Percentiles rank a stretch among this genome's conserved stretches.
phyloP scores from a whole-genome alignment of 164 flowering plant species.

The Amborella trichopoda region DNA sequence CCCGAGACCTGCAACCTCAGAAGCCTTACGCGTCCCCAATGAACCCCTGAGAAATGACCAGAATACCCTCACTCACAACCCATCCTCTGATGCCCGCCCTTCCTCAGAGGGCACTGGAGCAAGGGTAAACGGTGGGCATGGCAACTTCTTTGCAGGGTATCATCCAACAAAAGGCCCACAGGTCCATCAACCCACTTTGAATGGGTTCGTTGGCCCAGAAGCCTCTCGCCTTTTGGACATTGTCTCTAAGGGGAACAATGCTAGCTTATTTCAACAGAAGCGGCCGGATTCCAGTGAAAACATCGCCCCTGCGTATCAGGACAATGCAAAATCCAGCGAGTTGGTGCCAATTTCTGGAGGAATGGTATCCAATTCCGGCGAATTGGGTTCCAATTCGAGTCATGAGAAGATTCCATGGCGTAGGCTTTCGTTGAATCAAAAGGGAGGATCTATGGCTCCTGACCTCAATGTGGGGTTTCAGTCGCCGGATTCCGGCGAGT shows the following conservation, averaged over 20 bases:
- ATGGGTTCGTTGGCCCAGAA: background rate
- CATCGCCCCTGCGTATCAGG: background rate
- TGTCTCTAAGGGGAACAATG: background rate
- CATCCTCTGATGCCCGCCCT: too few relatives aligned
- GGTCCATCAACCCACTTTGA: too few relatives aligned
- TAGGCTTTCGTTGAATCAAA: conserved; percentile 42
- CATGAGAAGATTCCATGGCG: conserved; percentile 38
- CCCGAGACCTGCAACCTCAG: background rate
- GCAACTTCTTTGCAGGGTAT: too few relatives aligned
- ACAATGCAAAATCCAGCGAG: background rate
- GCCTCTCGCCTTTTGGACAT: background rate
- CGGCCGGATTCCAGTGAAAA: background rate
- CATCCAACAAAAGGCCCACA: too few relatives aligned
- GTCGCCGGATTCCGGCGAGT: conserved; percentile 72
- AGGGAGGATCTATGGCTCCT: conserved; percentile 64
- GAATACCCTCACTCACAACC: too few relatives aligned
- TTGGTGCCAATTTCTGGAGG: background rate
- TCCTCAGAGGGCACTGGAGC: background rate
- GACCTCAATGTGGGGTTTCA: conserved; percentile 83
- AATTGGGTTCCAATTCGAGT: conserved; percentile 12
- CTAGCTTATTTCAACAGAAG: background rate
- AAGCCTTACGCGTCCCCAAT: too few relatives aligned
- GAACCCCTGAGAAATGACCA: too few relatives aligned
- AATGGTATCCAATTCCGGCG: background rate
- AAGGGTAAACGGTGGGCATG: too few relatives aligned